These are phyloP conservation scores for Wilhelminamyces savonicus DNA, from an alignment of 805 yeast genomes.

Conservation along the genomic window DNA sequence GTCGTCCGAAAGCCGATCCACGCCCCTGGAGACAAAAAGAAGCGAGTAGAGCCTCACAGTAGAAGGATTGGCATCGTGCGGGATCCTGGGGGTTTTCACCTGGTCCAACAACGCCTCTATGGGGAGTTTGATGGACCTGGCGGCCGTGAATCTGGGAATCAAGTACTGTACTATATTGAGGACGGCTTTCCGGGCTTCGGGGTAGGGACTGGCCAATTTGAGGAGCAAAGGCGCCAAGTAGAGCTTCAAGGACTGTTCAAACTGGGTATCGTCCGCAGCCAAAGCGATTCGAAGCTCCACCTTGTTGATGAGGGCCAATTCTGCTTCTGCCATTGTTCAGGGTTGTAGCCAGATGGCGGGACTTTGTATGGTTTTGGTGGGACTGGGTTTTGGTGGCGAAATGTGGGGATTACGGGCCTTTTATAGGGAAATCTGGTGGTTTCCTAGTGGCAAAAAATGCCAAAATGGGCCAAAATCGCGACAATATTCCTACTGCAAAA, in stretches of 20 bases:
- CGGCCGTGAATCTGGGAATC: constrained; percentile 58
- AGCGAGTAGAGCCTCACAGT: constrained; percentile 57
- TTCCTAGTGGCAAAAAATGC: too few species aligned
- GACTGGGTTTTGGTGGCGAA: too few species aligned
- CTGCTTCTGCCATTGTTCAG: constrained; percentile 29
- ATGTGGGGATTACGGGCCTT: too few species aligned
- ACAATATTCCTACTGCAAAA: too few species aligned
- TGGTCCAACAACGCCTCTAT: constrained; percentile 56
- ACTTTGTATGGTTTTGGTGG: too few species aligned
- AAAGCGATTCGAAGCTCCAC: constrained; percentile 80
- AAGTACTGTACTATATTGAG: constrained; percentile 61
- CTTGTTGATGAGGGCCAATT: constrained; percentile 57
- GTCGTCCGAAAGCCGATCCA: constrained; percentile 43
- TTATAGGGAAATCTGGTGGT: background rate
- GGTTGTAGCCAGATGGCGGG: too few species aligned
- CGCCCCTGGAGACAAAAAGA: constrained; percentile 60
- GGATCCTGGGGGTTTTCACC: constrained; percentile 49
- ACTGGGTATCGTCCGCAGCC: constrained; percentile 60
- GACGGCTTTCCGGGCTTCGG: constrained; percentile 60
- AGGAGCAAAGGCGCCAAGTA: constrained; percentile 75
- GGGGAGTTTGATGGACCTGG: constrained; percentile 55
- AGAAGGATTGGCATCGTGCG: constrained; percentile 36
- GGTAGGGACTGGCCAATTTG: constrained; percentile 68
- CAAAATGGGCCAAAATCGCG: too few species aligned
- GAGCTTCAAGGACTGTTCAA: constrained; percentile 51